Conservation (phyloP, 2,329 filamentous ascomycete species). For the Xylariales sp. region DNA sequence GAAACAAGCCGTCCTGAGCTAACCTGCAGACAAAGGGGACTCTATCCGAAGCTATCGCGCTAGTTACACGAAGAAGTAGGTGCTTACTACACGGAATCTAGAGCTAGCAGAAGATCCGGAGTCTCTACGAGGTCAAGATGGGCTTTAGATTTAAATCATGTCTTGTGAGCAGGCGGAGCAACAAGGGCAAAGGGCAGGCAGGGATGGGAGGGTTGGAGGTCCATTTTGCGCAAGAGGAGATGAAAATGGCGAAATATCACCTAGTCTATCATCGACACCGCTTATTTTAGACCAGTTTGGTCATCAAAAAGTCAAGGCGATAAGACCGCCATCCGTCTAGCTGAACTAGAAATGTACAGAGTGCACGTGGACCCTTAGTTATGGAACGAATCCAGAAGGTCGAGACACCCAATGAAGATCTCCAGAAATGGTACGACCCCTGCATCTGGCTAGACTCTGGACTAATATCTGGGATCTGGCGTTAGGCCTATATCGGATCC, state of each 20-base stretch:
- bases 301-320: too few species aligned
- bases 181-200: too few species aligned
- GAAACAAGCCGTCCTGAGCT: too few species aligned
- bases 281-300: constrained; percentile 4
- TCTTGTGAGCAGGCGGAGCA: too few species aligned
- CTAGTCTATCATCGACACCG: constrained; percentile 7
- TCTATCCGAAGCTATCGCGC: too few species aligned
- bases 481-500: too few species aligned
- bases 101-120: too few species aligned
- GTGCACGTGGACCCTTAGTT: constrained; percentile 2
- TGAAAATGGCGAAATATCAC: constrained; percentile 10
- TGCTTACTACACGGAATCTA: too few species aligned
- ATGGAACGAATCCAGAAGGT: constrained; percentile 7
- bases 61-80: too few species aligned
- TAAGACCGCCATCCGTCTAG: constrained; percentile 3
- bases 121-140: constrained; percentile 2
- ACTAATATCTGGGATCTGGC: too few species aligned
- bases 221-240: constrained; percentile 6
- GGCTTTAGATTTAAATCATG: neutral
- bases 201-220: constrained; percentile 2
- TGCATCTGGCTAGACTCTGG: too few species aligned
- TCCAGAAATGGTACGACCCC: constrained; percentile 1
- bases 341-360: constrained; percentile 4
- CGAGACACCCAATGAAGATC: constrained; percentile 2
- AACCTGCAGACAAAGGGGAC: too few species aligned